Conservation (phyloP, 495 filamentous ascomycete genomes). For the Penicillium odoratum region DNA sequence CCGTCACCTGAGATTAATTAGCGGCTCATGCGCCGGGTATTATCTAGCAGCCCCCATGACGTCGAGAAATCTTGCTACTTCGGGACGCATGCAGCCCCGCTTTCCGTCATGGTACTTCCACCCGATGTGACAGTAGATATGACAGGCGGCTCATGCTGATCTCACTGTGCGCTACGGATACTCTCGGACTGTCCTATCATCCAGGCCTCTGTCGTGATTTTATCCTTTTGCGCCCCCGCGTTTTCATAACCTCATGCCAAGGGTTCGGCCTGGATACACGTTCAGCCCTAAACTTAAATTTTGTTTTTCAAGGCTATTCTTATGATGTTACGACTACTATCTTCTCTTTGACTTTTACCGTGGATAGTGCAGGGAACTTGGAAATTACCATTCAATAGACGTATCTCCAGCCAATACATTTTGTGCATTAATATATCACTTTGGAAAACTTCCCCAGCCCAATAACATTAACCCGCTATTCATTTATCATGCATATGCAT, state of each 20-base stretch:
- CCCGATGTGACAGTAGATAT: conserved; percentile 14
- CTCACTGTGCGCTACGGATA: conserved; percentile 1
- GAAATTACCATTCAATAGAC: background rate
- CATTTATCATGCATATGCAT: background rate
- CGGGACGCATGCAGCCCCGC: conserved; percentile 20
- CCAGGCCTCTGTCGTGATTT: background rate
- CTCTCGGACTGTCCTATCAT: background rate
- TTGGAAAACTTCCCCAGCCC: no score
- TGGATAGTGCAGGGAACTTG: background rate
- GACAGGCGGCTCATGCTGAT: conserved; percentile 28
- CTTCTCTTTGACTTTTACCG: background rate
- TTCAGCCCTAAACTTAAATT: background rate
- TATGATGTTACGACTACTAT: background rate
- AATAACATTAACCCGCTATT: background rate
- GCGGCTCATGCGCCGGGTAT: conserved; percentile 21
- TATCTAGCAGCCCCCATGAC: conserved; percentile 10
- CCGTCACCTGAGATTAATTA: conserved; percentile 21
- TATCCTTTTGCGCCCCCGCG: background rate
- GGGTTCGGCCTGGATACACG: background rate
- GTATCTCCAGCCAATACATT: background rate
- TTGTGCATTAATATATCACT: background rate
- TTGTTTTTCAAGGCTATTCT: background rate
- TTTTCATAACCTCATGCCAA: background rate
- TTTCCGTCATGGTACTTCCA: conserved; percentile 17
- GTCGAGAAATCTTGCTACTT: conserved; percentile 16